Conservation (phyloP, 805 yeast species). For the Zygoascus ofunaensis region DNA sequence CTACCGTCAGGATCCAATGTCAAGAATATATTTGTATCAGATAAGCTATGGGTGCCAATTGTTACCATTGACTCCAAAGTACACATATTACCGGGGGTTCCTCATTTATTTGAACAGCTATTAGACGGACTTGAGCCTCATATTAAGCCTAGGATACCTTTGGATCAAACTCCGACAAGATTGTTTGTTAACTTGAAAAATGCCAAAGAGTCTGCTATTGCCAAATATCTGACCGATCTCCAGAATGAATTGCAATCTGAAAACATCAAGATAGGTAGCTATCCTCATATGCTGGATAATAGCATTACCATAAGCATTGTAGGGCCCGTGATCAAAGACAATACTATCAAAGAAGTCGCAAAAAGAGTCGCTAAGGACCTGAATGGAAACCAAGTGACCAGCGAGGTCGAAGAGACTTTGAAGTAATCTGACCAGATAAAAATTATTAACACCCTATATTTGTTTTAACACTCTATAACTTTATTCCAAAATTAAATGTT, state of each 20-base stretch:
- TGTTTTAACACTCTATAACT: neutral
- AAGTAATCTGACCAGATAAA: too few relatives aligned
- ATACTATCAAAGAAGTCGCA: conserved; percentile 38
- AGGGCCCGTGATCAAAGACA: conserved; percentile 40
- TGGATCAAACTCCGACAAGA: conserved; percentile 31
- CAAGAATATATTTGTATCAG: conserved; percentile 32
- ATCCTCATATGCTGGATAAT: conserved; percentile 64
- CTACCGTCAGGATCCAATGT: conserved; percentile 44
- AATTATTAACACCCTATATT: too few relatives aligned
- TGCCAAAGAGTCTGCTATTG: conserved; percentile 56
- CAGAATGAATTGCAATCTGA: conserved; percentile 35
- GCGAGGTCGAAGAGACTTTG: conserved; percentile 42
- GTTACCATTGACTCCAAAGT: conserved; percentile 58
- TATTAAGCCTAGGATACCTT: conserved; percentile 32
- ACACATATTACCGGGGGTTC: conserved; percentile 76
- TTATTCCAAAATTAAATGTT: too few relatives aligned
- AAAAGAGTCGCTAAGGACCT: conserved; percentile 38
- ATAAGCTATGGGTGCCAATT: conserved; percentile 75
- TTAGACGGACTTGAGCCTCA: conserved; percentile 37
- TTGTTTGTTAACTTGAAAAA: conserved; percentile 50
- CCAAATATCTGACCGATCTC: conserved; percentile 47
- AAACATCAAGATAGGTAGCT: conserved; percentile 69
- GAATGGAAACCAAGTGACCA: conserved; percentile 48
- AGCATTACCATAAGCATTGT: conserved; percentile 66
- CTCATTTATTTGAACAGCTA: conserved; percentile 55